phyloP scores from a whole-genome alignment of 805 yeast genomes.

The Tetrapisispora taiwanensis region DNA sequence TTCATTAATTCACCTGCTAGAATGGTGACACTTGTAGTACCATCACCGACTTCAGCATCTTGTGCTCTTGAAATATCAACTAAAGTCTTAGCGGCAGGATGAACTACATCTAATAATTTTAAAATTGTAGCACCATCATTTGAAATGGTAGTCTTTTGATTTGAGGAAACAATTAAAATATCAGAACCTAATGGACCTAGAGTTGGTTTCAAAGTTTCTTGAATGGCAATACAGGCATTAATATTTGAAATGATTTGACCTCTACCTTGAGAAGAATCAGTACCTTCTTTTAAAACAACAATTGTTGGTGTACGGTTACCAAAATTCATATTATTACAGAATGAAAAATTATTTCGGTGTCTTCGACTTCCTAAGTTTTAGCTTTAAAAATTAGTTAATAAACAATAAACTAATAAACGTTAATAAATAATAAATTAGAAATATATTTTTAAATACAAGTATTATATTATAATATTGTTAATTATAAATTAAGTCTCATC shows the following conservation, averaged over 20 bases:
- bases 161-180: constrained; percentile 73
- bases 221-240: constrained; percentile 94
- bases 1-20: constrained; percentile 90
- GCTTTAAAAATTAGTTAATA: no score
- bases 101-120: constrained; percentile 86
- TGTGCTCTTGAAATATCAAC: constrained; percentile 93
- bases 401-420: no score
- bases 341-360: no score
- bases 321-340: constrained; percentile 52
- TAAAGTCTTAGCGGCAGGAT: constrained; percentile 94
- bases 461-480: no score
- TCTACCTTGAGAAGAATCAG: constrained; percentile 92
- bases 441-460: no score
- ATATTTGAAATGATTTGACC: constrained; percentile 94
- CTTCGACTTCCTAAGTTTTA: no score
- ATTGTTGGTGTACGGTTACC: constrained; percentile 96
- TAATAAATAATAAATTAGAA: no score
- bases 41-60: constrained; percentile 98
- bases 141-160: constrained; percentile 87
- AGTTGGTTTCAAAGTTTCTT: constrained; percentile 89
- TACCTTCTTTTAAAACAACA: constrained; percentile 95
- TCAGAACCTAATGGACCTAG: constrained; percentile 97
- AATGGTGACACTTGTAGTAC: constrained; percentile 92
- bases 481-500: no score
- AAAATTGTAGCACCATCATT: constrained; percentile 97